A percentile compares a stretch with the other conserved stretches of the same genome.
These are phyloP conservation scores for Ascoidea tarda DNA, from an alignment of 805 yeast genomes.

Conservation along the genomic window DNA sequence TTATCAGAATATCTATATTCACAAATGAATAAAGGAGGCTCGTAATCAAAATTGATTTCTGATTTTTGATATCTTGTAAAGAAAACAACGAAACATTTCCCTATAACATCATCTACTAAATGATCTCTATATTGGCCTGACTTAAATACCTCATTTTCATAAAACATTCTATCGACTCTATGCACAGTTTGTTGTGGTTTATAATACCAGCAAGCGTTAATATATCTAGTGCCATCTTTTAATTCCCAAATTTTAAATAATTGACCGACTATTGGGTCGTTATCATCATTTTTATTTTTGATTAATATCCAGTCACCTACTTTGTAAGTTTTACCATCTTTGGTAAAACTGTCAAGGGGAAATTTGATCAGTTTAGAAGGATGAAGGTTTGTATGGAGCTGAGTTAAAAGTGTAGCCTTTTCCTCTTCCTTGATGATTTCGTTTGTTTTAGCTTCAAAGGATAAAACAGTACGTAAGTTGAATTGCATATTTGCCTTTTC, in stretches of 20 bases:
- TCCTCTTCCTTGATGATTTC: constrained; percentile 47
- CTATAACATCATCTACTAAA: constrained; percentile 72
- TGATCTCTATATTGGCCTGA: constrained; percentile 96
- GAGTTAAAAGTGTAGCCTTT: constrained; percentile 2
- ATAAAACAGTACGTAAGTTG: constrained; percentile 18
- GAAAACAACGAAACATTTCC: constrained; percentile 89
- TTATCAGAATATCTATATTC: constrained; percentile 89
- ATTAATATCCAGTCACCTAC: constrained; percentile 95
- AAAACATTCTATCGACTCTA: constrained; percentile 76
- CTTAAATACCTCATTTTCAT: constrained; percentile 90
- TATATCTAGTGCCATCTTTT: constrained; percentile 71
- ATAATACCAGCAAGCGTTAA: constrained; percentile 95
- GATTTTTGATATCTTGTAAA: constrained; percentile 93
- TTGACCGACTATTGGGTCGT: constrained; percentile 88
- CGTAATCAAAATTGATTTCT: constrained; percentile 69
- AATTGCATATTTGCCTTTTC: no score
- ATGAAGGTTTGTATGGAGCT: constrained; percentile 7
- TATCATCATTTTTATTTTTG: constrained; percentile 74
- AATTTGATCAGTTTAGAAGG: constrained; percentile 29
- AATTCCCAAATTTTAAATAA: constrained; percentile 84
- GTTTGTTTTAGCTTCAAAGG: constrained; percentile 48
- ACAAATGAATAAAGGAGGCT: constrained; percentile 82
- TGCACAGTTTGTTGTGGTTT: constrained; percentile 98
- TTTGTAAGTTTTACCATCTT: constrained; percentile 56
- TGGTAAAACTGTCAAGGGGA: constrained; percentile 68